Base-by-base conservation (phyloP, 2,329 filamentous ascomycete species). In the Alternaria viburni region DNA sequence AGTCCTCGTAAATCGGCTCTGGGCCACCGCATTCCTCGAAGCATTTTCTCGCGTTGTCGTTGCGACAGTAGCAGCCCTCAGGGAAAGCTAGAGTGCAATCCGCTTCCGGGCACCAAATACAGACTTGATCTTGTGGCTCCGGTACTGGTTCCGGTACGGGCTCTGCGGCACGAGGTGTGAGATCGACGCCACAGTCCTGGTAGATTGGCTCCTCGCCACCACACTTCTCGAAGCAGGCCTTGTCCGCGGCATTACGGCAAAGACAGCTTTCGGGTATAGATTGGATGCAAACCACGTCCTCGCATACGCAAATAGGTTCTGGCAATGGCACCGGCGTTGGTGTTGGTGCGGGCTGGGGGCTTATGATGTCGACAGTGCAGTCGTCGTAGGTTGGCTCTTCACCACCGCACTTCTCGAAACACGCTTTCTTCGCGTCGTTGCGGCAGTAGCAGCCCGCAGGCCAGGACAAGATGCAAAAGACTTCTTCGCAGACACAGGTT, bases 381-480 rank as follows among this genome's bases (percentile, higher is more conserved):
- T 23, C 13, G 30, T 54, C 30, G 6, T 54, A 44, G 13, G 10
- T 25, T 13, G 51, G 51, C 36, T 54, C 32, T 41, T 25, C 36
- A 6, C 51, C 51, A 6, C 76, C 76, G 57, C 76, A 79, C 25
- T 69, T 71, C 3, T 73, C 51, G 50, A 66, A 75, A 54, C 76
- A 79, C 3, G 17, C 52, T 21, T 69, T 56, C 9, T 67, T 67
- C 12, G 59, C 65, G 23, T 54, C 62, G 28, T 75, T 74, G 23
- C 50, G 51, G 50, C 76, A 79, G 58, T 73, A 59, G 59, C 76
- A 79, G 4, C 68, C 71, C 3, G 66, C 49, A 0, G 76, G 76
- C 47, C 62, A 77, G 15, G 66, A 52, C 51, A 69, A 62, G 12
- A 60, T 50, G 52, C 75, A 77, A 10, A 61, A 45, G 6, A 62